These are phyloP conservation scores for Caloboletus firmus DNA, from an alignment of 1,284 basidiomycete genomes.

Conservation along the genomic window DNA sequence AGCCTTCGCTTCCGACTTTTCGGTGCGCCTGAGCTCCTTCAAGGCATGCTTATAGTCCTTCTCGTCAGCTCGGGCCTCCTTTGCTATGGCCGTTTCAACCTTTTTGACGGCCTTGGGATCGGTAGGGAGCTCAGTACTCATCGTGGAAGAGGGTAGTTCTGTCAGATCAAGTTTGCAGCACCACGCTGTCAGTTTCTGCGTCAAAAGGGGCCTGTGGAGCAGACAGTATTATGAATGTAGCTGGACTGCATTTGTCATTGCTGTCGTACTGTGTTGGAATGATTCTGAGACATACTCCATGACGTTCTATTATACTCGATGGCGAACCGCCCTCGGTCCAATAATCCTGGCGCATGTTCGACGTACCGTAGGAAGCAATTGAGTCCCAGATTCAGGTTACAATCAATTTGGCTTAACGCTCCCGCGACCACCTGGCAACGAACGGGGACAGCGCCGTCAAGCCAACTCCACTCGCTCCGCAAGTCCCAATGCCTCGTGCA, in stretches of 20 bases:
- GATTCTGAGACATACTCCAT: neutral
- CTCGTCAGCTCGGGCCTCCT: conserved; percentile 50
- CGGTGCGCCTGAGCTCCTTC: conserved; percentile 47
- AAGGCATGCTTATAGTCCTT: conserved; percentile 44
- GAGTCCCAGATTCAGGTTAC: neutral
- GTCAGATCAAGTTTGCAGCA: neutral
- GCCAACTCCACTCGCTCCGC: conserved; percentile 23
- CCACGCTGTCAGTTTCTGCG: neutral
- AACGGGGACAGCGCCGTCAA: conserved; percentile 13
- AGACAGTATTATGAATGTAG: neutral
- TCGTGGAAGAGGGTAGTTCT: conserved; percentile 3
- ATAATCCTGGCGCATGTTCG: neutral
- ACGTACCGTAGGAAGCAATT: neutral
- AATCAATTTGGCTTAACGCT: neutral
- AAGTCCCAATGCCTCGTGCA: conserved; percentile 10
- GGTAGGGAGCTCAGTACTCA: conserved; percentile 16
- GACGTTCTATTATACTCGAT: neutral
- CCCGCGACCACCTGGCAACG: conserved; percentile 12
- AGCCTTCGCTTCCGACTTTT: conserved; percentile 48
- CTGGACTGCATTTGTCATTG: conserved; percentile 8
- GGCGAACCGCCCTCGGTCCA: no score
- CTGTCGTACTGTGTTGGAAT: no score
- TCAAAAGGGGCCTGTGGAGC: conserved; percentile 16
- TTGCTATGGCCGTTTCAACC: conserved; percentile 46
- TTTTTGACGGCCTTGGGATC: conserved; percentile 39